Evolutionary conservation across 805 yeast genomes (phyloP).

Genomic region (Suhomyces sp.): DNA sequence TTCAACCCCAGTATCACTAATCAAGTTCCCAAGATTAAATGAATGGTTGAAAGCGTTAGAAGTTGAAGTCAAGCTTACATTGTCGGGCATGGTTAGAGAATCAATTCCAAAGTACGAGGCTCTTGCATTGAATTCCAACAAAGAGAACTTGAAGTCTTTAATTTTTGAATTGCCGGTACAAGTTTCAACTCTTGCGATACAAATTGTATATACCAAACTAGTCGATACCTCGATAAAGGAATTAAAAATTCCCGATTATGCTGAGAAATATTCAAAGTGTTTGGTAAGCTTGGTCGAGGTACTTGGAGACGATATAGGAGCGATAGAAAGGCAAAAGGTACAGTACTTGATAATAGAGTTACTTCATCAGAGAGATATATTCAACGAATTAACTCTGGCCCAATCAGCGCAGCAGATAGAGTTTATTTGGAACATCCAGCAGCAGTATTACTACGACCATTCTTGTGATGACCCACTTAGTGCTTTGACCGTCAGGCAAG

Average conservation of each 20-base stretch:
- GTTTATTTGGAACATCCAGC: slow-evolving; percentile 52
- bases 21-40: slow-evolving; percentile 42
- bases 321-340: slow-evolving; percentile 39
- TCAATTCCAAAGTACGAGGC: slow-evolving; percentile 23
- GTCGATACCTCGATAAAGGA: slow-evolving; percentile 31
- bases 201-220: slow-evolving; percentile 51
- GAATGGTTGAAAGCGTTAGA: slow-evolving; percentile 69
- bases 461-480: slow-evolving; percentile 21
- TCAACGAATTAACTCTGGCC: slow-evolving; percentile 13
- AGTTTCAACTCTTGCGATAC: slow-evolving; percentile 50
- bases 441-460: slow-evolving; percentile 43
- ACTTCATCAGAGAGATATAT: slow-evolving; percentile 54
- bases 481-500: slow-evolving; percentile 49
- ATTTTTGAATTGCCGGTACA: slow-evolving; percentile 52
- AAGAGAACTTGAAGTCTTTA: slow-evolving; percentile 22
- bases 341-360: slow-evolving; percentile 68
- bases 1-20: slow-evolving; percentile 40
- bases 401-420: slow-evolving; percentile 6
- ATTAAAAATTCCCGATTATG: slow-evolving; percentile 1
- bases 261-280: slow-evolving; percentile 6
- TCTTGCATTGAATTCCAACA: neutral
- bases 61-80: slow-evolving; percentile 44
- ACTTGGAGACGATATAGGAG: slow-evolving; percentile 18
- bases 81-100: slow-evolving; percentile 34
- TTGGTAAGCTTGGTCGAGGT: slow-evolving; percentile 27